phyloP scores from a whole-genome alignment of 805 yeast species.

The Saccharomycopsis sp. region DNA sequence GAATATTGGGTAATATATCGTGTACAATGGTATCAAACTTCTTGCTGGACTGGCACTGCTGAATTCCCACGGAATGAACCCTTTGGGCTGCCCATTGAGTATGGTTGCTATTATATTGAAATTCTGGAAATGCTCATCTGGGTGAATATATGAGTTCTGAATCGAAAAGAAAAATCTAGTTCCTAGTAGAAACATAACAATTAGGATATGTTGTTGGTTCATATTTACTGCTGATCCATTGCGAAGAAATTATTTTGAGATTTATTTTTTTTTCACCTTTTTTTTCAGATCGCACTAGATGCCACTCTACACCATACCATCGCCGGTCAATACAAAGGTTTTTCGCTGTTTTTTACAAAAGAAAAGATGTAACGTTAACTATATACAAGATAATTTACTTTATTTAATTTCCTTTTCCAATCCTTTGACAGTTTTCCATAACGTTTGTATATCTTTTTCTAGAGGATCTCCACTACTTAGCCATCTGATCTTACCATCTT shows the following conservation, averaged over 20 bases:
- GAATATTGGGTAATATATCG: constrained; percentile 63
- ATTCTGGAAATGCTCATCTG: constrained; percentile 96
- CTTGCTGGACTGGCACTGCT: constrained; percentile 49
- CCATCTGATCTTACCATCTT: constrained; percentile 76
- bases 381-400: too few relatives aligned
- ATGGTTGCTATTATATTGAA: constrained; percentile 57
- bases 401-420: constrained; percentile 29
- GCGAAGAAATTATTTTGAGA: too few relatives aligned
- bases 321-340: too few relatives aligned
- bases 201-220: neutral
- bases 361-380: too few relatives aligned
- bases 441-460: constrained; percentile 51
- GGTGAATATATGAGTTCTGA: constrained; percentile 84
- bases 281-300: too few relatives aligned
- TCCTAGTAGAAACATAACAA: constrained; percentile 37
- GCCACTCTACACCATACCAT: too few relatives aligned
- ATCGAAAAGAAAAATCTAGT: constrained; percentile 51
- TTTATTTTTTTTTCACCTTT: too few relatives aligned
- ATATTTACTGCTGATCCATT: too few relatives aligned
- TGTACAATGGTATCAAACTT: constrained; percentile 60
- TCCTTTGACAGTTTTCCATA: constrained; percentile 63
- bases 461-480: constrained; percentile 78
- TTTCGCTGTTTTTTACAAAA: too few relatives aligned
- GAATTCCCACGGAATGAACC: constrained; percentile 81
- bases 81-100: constrained; percentile 27